Base-by-base conservation (phyloP, 106 monocot genomes). In the Xerophyta viscosa region DNA sequence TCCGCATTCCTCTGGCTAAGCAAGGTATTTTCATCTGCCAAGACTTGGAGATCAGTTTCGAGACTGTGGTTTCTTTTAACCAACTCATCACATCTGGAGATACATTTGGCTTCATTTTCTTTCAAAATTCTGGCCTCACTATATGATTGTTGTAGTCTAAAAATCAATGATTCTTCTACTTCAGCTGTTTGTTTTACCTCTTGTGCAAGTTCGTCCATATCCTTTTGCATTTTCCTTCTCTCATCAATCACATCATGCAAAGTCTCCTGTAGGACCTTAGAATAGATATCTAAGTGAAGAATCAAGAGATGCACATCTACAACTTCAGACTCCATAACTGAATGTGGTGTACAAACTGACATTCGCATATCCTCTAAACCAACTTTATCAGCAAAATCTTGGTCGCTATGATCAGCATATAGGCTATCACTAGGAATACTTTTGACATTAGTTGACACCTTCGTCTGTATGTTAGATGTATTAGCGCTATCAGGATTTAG, bases 41-140 rank as follows among this genome's bases (percentile, higher is more conserved):
- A 3, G 55, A 79, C 79, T 41, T 77, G 45, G 5, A 90, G 31
- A 57, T 80, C 80, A 27, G 54, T 71, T 65, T 83, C 74, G 45
- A 86, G 52, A 61, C 75, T 57, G 52, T 64, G 64, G 54, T 77
- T 82, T 50, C 65, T 72, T 8, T 51, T 37, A 15, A 31, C 48
- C 48, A 82, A 63, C 62, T 90, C 73, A 60, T 90, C 73, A 75
- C 68, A 86, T 56, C 46, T 70, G 45, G 53, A 59, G n/a, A 49
- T 61, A 39, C 23, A 69, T 50, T 66, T 73, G 37, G 63, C 63
- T 63, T 74, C 76, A 74, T 55, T 61, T 37, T 83, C 68, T 52
- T 39, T 61, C 21, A 68, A 69, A 36, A 46, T 71, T 57, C 31
- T 76, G 36, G 52, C 29, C 24, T 76, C 73, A 64, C 86, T 71